These are phyloP conservation scores for Lenwebbia sp. DNA, from an alignment of 345 rosid genomes.

Conservation along the genomic window DNA sequence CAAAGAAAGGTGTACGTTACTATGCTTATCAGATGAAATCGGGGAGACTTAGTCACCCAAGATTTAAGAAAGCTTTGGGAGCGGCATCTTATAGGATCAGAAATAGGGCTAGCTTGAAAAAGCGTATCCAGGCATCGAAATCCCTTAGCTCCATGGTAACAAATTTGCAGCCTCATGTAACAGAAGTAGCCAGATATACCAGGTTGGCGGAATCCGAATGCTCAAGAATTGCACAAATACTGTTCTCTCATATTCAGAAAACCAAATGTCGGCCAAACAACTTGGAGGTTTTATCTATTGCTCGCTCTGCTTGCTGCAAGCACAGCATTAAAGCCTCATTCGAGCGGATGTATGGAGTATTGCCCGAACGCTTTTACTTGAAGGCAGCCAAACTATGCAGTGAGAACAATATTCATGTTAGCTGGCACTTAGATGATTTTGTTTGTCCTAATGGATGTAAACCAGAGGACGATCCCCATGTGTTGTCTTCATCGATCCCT, in stretches of 20 bases:
- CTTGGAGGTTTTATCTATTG: conserved; percentile 65
- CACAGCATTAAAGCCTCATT: conserved; percentile 61
- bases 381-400: conserved; percentile 95
- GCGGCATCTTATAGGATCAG: conserved; percentile 66
- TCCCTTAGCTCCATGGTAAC: conserved; percentile 19
- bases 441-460: conserved; percentile 76
- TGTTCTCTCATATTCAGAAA: conserved; percentile 63
- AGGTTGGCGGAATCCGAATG: conserved; percentile 52
- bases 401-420: conserved; percentile 71
- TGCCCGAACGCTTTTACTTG: conserved; percentile 68
- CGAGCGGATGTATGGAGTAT: conserved; percentile 61
- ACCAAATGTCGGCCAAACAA: conserved; percentile 82
- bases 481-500: conserved; percentile 25
- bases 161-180: conserved; percentile 20
- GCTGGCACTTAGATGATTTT: conserved; percentile 80
- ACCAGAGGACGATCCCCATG: conserved; percentile 30
- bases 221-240: conserved; percentile 51
- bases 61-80: conserved; percentile 79
- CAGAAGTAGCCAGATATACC: conserved; percentile 29
- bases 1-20: conserved; percentile 62
- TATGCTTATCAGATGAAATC: conserved; percentile 73
- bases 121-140: conserved; percentile 66
- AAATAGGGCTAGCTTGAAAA: conserved; percentile 64
- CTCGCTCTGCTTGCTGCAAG: conserved; percentile 85
- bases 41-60: conserved; percentile 86